Base-by-base conservation (phyloP, 179 eudicot species). In the Beta macrorhiza region DNA sequence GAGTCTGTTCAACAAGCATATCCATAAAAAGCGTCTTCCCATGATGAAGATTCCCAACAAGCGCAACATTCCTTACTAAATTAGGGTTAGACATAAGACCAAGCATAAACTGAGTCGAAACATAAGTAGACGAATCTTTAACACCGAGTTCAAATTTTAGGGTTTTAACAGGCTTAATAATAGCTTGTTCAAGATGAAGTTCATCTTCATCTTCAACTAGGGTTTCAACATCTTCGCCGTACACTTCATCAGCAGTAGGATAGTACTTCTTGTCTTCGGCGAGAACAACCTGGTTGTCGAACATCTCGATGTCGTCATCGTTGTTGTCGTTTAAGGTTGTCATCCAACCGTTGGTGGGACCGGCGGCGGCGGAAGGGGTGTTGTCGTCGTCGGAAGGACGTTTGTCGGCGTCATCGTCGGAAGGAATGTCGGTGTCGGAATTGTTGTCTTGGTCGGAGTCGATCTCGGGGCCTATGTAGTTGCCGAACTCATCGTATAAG, bases 131-230 rank as follows among this genome's bases (percentile, higher is more conserved):
- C 22, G 96, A 91, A 72, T 96, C 99, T 78, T 91, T 94, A 19
- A 92, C 93, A 47, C 97, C 98, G 72, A 96, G 76, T 78, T 96
- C 99, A 82, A 96, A 96, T 85, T 94, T 96, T 5, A 94, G 85
- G 65, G 89, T 82, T 84, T 81, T 90, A 22, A 96, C 93, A 29
- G 99, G 99, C 72, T 91, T 94, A 47, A 96, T 90, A 9, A 96
- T 96, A 0, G 99, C 97, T 67, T 77, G 86, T 78, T 96, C 99
- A 19, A 96, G 92, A 0, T 97, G 93, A 49, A 90, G 90, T 78
- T 92, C 99, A 58, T 96, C 99, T 77, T 96, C 99, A 75, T 96
- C 99, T 94, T 91, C 92, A n/a, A 96, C 99, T 76, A 96, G 87
- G 70, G 99, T 96, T 85, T 96, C 99, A 20, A 96, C 99, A 76